phyloP scores from a whole-genome alignment of 108 stramenopile species.

The Cylindrotheca closterium region DNA sequence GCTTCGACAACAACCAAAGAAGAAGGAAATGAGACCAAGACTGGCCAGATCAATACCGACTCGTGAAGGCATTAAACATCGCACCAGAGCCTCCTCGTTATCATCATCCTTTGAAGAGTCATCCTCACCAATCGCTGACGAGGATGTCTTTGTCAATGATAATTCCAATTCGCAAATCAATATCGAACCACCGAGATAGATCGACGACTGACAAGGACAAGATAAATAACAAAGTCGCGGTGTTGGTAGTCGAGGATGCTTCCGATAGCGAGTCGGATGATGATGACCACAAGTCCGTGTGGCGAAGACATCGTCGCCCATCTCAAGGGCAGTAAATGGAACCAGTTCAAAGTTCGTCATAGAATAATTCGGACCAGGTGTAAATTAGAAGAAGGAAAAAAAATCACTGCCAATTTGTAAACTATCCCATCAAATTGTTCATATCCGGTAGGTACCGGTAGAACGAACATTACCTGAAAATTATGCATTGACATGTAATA shows the following conservation, averaged over 20 bases:
- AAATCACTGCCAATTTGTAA: too few species aligned
- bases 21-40: neutral
- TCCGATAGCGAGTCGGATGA: constrained; percentile 58
- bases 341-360: too few species aligned
- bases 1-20: neutral
- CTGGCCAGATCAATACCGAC: neutral
- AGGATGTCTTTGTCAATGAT: neutral
- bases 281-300: constrained; percentile 39
- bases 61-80: too few species aligned
- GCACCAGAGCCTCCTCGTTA: neutral
- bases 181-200: neutral
- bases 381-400: too few species aligned
- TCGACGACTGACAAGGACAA: neutral
- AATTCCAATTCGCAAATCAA: neutral
- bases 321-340: constrained; percentile 61
- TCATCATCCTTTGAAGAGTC: neutral
- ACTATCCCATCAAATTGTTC: too few species aligned
- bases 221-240: constrained; percentile 12
- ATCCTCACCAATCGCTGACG: neutral
- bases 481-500: too few species aligned
- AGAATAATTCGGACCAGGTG: too few species aligned
- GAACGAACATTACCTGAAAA: too few species aligned
- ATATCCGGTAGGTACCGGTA: too few species aligned
- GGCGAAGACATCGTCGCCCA: constrained; percentile 55
- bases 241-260: constrained; percentile 56